Evolutionary conservation across 306 rosid species (phyloP).

Genomic region (Quercus dentata): DNA sequence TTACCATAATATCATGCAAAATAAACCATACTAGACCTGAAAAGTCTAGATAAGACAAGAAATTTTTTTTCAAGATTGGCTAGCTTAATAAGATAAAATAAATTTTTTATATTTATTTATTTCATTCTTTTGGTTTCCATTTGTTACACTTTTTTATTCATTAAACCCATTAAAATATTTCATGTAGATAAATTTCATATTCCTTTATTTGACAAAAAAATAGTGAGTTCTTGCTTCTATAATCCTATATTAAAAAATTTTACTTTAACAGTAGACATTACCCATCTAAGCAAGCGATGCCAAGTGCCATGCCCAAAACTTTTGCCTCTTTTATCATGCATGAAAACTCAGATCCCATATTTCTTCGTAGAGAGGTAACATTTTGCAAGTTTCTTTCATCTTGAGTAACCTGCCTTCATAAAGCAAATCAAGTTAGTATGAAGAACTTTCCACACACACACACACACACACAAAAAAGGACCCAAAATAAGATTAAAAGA

Average conservation of each 20-base stretch:
- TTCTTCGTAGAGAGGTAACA: slow-evolving; percentile 49
- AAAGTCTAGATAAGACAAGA: too few relatives aligned
- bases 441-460: neutral
- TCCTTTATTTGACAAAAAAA: too few relatives aligned
- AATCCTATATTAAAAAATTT: neutral
- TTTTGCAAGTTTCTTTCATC: slow-evolving; percentile 39
- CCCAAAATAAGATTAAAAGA: neutral
- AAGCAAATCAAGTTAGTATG: slow-evolving; percentile 14
- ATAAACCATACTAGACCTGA: too few relatives aligned
- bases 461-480: neutral
- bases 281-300: slow-evolving; percentile 77
- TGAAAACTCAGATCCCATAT: slow-evolving; percentile 77
- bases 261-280: slow-evolving; percentile 21
- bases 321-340: slow-evolving; percentile 77
- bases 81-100: too few relatives aligned
- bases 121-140: too few relatives aligned
- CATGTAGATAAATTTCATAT: too few relatives aligned
- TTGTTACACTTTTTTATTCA: too few relatives aligned
- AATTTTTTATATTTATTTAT: too few relatives aligned
- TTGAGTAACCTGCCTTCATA: slow-evolving; percentile 41
- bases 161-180: too few relatives aligned
- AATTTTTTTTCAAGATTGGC: too few relatives aligned
- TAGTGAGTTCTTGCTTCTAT: too few relatives aligned
- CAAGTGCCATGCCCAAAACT: slow-evolving; percentile 66
- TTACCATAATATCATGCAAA: too few relatives aligned